phyloP scores from a whole-genome alignment of 2,329 filamentous ascomycete genomes.

The Fusarium marasasianum region DNA sequence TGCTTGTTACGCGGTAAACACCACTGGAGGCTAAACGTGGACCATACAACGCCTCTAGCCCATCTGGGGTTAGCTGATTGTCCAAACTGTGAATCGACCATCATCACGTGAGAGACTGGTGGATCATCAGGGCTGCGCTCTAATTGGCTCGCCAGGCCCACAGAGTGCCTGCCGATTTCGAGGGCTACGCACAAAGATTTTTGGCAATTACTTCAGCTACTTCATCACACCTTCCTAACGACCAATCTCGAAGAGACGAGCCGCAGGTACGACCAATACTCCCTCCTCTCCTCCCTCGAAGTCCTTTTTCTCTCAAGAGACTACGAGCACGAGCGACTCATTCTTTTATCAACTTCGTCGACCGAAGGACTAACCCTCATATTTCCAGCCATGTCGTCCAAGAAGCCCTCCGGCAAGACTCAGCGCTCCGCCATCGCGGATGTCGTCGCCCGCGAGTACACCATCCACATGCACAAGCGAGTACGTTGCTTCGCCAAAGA shows the following conservation, averaged over 20 bases:
- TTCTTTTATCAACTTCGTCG: slow-evolving; percentile 24
- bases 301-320: slow-evolving; percentile 24
- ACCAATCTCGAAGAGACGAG: slow-evolving; percentile 53
- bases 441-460: slow-evolving; percentile 99
- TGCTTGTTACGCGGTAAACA: slow-evolving; percentile 36
- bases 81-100: slow-evolving; percentile 4
- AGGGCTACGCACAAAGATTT: slow-evolving; percentile 56
- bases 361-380: slow-evolving; percentile 42
- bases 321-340: slow-evolving; percentile 36
- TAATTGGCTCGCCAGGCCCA: slow-evolving; percentile 51
- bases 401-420: slow-evolving; percentile 53
- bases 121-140: slow-evolving; percentile 4
- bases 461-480: slow-evolving; percentile 99
- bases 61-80: neutral
- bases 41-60: neutral
- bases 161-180: slow-evolving; percentile 44
- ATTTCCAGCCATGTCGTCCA: slow-evolving; percentile 55
- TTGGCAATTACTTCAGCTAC: slow-evolving; percentile 33
- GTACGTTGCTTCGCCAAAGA: slow-evolving; percentile 45
- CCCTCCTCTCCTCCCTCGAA: slow-evolving; percentile 35
- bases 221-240: slow-evolving; percentile 48
- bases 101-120: slow-evolving; percentile 42
- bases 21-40: neutral
- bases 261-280: slow-evolving; percentile 52
- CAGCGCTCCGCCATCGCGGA: slow-evolving; percentile 96